These are phyloP conservation scores for Tuber microsphaerosporum DNA, from an alignment of 495 filamentous ascomycete genomes.

Conservation along the genomic window DNA sequence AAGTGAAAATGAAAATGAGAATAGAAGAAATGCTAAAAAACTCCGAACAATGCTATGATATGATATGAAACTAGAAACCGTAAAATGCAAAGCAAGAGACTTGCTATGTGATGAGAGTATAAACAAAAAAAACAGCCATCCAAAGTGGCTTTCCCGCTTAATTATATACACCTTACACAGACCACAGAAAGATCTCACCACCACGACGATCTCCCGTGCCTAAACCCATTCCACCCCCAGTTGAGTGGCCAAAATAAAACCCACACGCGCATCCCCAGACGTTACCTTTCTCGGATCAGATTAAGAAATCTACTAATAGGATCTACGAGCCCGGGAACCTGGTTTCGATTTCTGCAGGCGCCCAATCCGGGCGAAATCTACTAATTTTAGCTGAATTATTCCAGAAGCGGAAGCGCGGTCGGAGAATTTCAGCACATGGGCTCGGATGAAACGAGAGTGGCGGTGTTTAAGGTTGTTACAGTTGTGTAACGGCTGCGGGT, in stretches of 20 bases:
- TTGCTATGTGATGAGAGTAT: neutral
- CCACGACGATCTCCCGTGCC: neutral
- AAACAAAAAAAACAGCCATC: neutral
- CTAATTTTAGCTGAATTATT: neutral
- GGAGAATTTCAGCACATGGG: neutral
- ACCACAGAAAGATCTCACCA: neutral
- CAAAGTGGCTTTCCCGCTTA: neutral
- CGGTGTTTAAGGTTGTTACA: neutral
- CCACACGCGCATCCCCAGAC: neutral
- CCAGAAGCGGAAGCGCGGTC: neutral
- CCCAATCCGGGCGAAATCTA: neutral
- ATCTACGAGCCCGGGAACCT: neutral
- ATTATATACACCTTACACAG: neutral
- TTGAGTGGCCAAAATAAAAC: neutral
- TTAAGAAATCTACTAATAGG: neutral
- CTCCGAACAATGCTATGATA: neutral
- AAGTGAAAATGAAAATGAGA: neutral
- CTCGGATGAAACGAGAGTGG: neutral
- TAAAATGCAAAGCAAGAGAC: neutral
- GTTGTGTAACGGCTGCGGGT: neutral
- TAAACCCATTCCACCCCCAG: neutral
- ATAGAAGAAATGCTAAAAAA: neutral
- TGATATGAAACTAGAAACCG: neutral
- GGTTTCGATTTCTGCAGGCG: neutral
- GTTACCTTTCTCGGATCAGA: neutral